These are phyloP conservation scores for Triglochin maritima DNA, from an alignment of 106 monocot genomes.

Conservation along the genomic window DNA sequence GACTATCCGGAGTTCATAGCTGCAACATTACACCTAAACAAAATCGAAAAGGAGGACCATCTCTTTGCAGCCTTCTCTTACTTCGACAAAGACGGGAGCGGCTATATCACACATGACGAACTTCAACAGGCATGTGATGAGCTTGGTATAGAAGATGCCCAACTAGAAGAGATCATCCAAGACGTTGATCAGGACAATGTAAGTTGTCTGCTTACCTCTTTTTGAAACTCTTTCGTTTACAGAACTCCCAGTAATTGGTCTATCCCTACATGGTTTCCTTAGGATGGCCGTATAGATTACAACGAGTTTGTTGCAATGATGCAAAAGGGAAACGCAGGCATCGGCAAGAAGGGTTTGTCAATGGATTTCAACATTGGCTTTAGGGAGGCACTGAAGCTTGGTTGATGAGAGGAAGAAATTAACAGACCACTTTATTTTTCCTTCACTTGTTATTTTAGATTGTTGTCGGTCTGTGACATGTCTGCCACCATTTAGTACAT, in stretches of 20 bases:
- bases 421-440: too few relatives aligned
- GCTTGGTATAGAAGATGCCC: slow-evolving; percentile 36
- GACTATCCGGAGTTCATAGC: slow-evolving; percentile 70
- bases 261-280: neutral
- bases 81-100: slow-evolving; percentile 74
- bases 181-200: slow-evolving; percentile 32
- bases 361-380: slow-evolving; percentile 13
- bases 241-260: neutral
- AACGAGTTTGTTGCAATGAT: slow-evolving; percentile 44
- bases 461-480: too few relatives aligned
- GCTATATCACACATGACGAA: slow-evolving; percentile 62
- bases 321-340: slow-evolving; percentile 31
- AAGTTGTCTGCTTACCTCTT: neutral
- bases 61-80: slow-evolving; percentile 66
- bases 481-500: too few relatives aligned
- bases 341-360: slow-evolving; percentile 22
- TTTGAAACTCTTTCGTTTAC: neutral
- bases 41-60: slow-evolving; percentile 54
- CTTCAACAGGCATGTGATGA: slow-evolving; percentile 71
- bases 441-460: too few relatives aligned
- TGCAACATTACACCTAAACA: slow-evolving; percentile 59
- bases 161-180: slow-evolving; percentile 51
- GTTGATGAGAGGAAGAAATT: neutral
- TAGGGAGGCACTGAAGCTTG: slow-evolving; percentile 27
- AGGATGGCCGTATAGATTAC: slow-evolving; percentile 45